These are phyloP conservation scores for Candida stauntonica DNA, from an alignment of 805 yeast genomes.

Conservation along the genomic window DNA sequence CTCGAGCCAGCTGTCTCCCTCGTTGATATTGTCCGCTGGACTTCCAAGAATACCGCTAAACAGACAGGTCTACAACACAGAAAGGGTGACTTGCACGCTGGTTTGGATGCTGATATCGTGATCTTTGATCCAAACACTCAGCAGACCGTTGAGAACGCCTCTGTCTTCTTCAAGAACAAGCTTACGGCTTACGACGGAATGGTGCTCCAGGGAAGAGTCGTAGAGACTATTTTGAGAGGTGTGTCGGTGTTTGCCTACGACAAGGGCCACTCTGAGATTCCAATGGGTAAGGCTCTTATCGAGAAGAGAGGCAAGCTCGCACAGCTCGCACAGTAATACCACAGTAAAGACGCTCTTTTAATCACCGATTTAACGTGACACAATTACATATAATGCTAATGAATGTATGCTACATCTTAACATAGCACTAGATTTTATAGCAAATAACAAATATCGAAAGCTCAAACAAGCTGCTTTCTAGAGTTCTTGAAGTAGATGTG, in stretches of 20 bases:
- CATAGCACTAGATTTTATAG: neutral
- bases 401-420: neutral
- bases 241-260: conserved; percentile 53
- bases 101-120: conserved; percentile 85
- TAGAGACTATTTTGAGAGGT: conserved; percentile 80
- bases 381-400: neutral
- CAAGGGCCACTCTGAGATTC: conserved; percentile 48
- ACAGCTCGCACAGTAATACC: neutral
- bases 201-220: conserved; percentile 64
- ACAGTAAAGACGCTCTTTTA: neutral
- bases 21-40: conserved; percentile 72
- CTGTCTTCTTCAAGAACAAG: conserved; percentile 76
- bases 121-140: conserved; percentile 63
- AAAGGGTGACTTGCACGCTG: conserved; percentile 71
- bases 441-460: neutral
- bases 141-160: conserved; percentile 48
- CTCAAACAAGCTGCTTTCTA: conserved; percentile 48
- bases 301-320: conserved; percentile 45
- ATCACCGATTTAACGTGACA: neutral
- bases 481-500: conserved; percentile 70
- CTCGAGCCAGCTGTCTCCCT: conserved; percentile 47
- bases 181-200: conserved; percentile 82
- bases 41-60: conserved; percentile 74
- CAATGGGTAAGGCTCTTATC: conserved; percentile 56
- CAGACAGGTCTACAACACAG: conserved; percentile 73